Evolutionary conservation across 2,329 filamentous ascomycete genomes (phyloP).

Genomic region (Leptosphaerulina australis): DNA sequence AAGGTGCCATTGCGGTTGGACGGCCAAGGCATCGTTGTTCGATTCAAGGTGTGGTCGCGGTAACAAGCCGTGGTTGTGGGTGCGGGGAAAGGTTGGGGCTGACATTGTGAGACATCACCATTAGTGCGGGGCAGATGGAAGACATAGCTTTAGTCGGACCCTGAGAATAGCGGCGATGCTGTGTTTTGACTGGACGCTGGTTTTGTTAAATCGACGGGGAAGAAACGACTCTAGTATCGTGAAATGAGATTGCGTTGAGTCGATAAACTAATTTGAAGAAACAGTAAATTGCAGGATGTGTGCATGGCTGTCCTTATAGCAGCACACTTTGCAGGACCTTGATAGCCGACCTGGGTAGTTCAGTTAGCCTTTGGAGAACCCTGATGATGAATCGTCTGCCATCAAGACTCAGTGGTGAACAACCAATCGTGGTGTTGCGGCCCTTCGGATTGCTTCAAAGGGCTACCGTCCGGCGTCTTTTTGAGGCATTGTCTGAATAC

Average conservation of each 20-base stretch:
- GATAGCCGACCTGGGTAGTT: slow-evolving; percentile 8
- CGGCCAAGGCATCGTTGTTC: slow-evolving; percentile 1
- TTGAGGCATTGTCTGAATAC: no score
- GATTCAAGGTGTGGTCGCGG: slow-evolving; percentile 3
- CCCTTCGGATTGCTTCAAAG: background rate
- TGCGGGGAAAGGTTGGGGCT: slow-evolving; percentile 13
- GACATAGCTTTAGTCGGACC: background rate
- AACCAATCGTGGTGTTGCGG: background rate
- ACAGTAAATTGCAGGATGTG: background rate
- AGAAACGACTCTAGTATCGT: background rate
- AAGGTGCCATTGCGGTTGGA: background rate
- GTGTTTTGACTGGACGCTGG: background rate
- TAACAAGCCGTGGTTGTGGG: slow-evolving; percentile 5
- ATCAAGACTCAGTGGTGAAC: background rate
- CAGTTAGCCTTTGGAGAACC: slow-evolving; percentile 1
- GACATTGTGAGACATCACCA: slow-evolving; percentile 5
- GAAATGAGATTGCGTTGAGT: background rate
- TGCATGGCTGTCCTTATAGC: slow-evolving; percentile 10
- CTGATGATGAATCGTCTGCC: background rate
- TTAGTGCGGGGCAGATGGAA: slow-evolving; percentile 13
- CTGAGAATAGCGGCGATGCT: background rate
- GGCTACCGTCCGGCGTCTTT: background rate
- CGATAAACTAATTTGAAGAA: background rate
- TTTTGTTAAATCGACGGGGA: background rate
- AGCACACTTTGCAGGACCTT: slow-evolving; percentile 10